Percentiles rank a stretch among this genome's conserved stretches.
phyloP scores from a whole-genome alignment of 352 stramenopile genomes.

The Elongisporangium undulatum region DNA sequence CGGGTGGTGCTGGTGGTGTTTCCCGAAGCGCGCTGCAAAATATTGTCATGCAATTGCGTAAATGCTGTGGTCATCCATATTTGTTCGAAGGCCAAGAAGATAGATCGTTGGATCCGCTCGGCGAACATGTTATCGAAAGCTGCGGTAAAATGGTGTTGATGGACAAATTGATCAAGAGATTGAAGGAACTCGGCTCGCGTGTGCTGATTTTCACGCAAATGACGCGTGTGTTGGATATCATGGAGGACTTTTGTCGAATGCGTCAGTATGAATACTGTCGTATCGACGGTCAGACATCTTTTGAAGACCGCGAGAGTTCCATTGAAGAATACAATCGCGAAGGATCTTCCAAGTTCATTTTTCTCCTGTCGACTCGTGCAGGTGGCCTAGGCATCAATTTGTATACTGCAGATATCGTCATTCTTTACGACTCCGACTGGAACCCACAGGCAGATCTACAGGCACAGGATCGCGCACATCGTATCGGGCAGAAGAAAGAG shows the following conservation, averaged over 20 bases:
- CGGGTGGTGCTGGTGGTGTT: slow-evolving; percentile 52
- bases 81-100: slow-evolving; percentile 96
- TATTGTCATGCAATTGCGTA: slow-evolving; percentile 86
- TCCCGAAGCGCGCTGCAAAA: slow-evolving; percentile 82
- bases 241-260: slow-evolving; percentile 96
- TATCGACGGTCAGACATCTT: slow-evolving; percentile 87
- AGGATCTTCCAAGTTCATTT: slow-evolving; percentile 96
- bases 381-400: slow-evolving; percentile 99
- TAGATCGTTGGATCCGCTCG: slow-evolving; percentile 90
- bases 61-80: slow-evolving; percentile 91
- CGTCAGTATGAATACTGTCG: slow-evolving; percentile 86
- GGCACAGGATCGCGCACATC: slow-evolving; percentile 94
- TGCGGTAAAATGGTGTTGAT: slow-evolving; percentile 98
- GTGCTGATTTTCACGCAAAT: slow-evolving; percentile 94
- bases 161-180: slow-evolving; percentile 90
- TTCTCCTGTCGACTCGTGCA: slow-evolving; percentile 96
- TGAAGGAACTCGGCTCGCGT: slow-evolving; percentile 85
- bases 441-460: slow-evolving; percentile 98
- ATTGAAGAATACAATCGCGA: slow-evolving; percentile 95
- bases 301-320: slow-evolving; percentile 78
- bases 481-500: slow-evolving; percentile 98
- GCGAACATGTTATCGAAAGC: slow-evolving; percentile 96
- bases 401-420: slow-evolving; percentile 98
- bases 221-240: slow-evolving; percentile 91
- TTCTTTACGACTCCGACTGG: slow-evolving; percentile 98